Evolutionary conservation across 2,329 filamentous ascomycete species (phyloP), one percentile per base, ranked within the genome.

Genomic region (Xylariaceae sp.): DNA sequence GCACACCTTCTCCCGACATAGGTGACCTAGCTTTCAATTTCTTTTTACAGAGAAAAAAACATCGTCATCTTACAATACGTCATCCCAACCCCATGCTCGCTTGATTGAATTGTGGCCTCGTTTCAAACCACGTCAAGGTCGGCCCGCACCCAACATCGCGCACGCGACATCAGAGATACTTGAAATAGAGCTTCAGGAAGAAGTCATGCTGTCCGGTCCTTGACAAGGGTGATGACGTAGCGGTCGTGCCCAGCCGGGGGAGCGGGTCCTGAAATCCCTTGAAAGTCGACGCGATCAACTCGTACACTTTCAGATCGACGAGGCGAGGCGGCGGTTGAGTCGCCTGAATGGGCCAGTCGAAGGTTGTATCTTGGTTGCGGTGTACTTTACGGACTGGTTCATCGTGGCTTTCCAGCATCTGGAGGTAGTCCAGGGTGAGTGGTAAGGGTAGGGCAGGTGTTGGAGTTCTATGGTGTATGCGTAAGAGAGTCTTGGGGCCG

Each of bases 221-320:
- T 39, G 50, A 9, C 1, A 9, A 3, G 4, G 37, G 9, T n/a
- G 44, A 19, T 7, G 49, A 7, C 3, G 19, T 11, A 11, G 49
- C 12, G 7, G 50, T 47, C 2, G 26, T 43, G 11, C 43, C 47
- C 3, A 50, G 46, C 12, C 3, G 40, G 40, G 41, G 4, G 9
- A n/a, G 12, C 1, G 1, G 3, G 35, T n/a, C 31, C 1, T 40
- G 47, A 4, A 55, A 37, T 26, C 60, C 57, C 50, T 60, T 54
- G 52, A 64, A 60, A 26, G 52, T 34, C 8, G 55, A 57, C 4
- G 58, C 57, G 44, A 62, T 58, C 3, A 60, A 37, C 40, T 64
- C 60, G 55, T 64, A 63, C 11, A 53, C 55, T 44, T 55, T 62
- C 1, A 60, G 43, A 43, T 64, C 62, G 34, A 60, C 27, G 31